Percentiles rank a stretch among this genome's conserved stretches.
phyloP scores from a whole-genome alignment of 2,329 filamentous ascomycete species.

The Colletotrichum sp. region DNA sequence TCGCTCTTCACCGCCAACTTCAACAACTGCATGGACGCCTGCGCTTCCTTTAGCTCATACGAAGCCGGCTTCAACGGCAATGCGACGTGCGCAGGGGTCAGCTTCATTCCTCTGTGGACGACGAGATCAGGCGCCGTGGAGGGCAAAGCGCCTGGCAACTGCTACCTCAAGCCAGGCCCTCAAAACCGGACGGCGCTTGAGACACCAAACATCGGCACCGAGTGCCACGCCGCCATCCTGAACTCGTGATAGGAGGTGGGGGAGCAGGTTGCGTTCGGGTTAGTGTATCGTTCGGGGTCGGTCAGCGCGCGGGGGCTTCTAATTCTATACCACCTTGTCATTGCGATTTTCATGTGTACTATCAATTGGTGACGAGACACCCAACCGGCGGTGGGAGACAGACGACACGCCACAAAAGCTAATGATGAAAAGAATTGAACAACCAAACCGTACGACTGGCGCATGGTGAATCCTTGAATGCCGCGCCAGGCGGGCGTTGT shows the following conservation, averaged over 20 bases:
- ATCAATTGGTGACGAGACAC: background rate
- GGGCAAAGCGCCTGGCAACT: slow-evolving; percentile 47
- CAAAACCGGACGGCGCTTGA: slow-evolving; percentile 33
- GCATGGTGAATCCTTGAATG: background rate
- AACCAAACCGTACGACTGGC: background rate
- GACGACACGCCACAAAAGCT: background rate
- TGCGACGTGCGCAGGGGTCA: slow-evolving; percentile 36
- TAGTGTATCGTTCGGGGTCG: background rate
- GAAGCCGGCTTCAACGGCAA: slow-evolving; percentile 12
- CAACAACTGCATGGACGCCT: slow-evolving; percentile 52
- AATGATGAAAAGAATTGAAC: background rate
- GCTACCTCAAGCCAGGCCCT: slow-evolving; percentile 47
- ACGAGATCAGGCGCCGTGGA: slow-evolving; percentile 34
- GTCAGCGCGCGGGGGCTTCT: background rate
- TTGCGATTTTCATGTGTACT: background rate
- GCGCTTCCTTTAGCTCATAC: slow-evolving; percentile 37
- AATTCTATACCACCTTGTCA: background rate
- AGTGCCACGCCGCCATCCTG: slow-evolving; percentile 40
- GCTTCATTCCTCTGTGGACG: slow-evolving; percentile 49
- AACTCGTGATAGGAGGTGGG: background rate
- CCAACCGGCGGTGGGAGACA: background rate
- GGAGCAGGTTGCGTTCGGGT: background rate
- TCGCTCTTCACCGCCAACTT: slow-evolving; percentile 49
- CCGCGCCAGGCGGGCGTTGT: background rate
- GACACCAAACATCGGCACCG: slow-evolving; percentile 35